Conservation (phyloP, 2,329 filamentous ascomycete species). For the Ophiosphaerella narmari region DNA sequence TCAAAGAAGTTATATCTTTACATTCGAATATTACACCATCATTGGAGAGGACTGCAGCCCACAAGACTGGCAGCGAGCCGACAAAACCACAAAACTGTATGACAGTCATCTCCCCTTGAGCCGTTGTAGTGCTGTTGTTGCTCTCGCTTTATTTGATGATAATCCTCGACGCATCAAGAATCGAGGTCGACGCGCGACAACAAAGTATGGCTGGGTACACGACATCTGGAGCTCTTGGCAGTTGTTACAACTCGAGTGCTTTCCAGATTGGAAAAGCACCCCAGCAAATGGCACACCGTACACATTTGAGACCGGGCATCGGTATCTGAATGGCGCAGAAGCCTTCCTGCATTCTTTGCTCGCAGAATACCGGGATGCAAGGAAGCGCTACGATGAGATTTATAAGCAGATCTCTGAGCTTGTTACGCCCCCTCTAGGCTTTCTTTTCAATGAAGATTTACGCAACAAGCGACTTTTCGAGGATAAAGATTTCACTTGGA, state of each 20-base stretch:
- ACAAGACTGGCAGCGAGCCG: conserved; percentile 64
- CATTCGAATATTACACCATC: conserved; percentile 68
- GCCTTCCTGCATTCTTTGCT: conserved; percentile 64
- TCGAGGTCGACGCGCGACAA: conserved; percentile 53
- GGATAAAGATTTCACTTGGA: conserved; percentile 65
- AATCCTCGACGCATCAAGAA: conserved; percentile 57
- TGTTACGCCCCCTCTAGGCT: conserved; percentile 63
- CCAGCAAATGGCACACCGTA: conserved; percentile 53
- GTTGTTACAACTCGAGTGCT: conserved; percentile 46
- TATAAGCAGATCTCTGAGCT: conserved; percentile 62
- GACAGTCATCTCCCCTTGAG: conserved; percentile 62
- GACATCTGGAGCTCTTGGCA: conserved; percentile 66
- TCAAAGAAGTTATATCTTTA: conserved; percentile 65
- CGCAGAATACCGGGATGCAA: conserved; percentile 64
- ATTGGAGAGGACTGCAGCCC: conserved; percentile 61
- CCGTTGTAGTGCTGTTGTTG: conserved; percentile 64
- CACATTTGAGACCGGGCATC: conserved; percentile 59
- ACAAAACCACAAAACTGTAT: conserved; percentile 49
- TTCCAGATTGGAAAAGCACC: conserved; percentile 56
- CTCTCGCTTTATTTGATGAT: conserved; percentile 60
- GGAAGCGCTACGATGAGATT: conserved; percentile 62
- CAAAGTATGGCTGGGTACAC: conserved; percentile 59
- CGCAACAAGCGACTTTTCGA: conserved; percentile 65
- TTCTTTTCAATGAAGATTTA: conserved; percentile 62
- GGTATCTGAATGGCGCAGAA: conserved; percentile 64